Base-by-base conservation (phyloP, 2,329 filamentous ascomycete genomes). In the Aspergillus cejpii region DNA sequence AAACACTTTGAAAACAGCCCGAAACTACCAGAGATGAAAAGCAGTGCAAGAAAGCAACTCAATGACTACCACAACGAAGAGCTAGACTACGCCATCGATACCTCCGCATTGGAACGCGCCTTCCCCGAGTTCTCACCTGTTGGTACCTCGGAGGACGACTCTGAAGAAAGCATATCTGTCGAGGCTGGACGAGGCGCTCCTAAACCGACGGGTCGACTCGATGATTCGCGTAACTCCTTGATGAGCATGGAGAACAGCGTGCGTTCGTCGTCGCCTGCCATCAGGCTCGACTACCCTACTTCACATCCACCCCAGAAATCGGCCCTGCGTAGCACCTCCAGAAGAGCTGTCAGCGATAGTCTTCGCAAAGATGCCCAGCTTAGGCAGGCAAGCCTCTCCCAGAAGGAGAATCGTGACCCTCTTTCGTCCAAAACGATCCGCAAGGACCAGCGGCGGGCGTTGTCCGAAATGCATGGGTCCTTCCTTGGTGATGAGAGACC, bases 381-480 rank as follows among this genome's bases (percentile, higher is more conserved):
- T 37, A 62, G 65, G 51, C 63, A 59, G 39, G 67, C 68, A 12
- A 69, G 61, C 43, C 61, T 64, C 15, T 61, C 65, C 3, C 65
- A 68, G 39, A 70, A 69, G 41, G 66, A 70, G 42, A 71, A 68
- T 29, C 59, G 63, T 26, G 63, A 57, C 51, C 65, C 52, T 50
- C 68, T 63, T 54, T 58, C 58, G 52, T 62, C 59, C 45, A 72
- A 60, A 41, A 52, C 49, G 37, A 67, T 55, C 40, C 59, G 63
- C 42, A 58, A 50, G 21, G 60, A 68, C 15, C 61, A 66, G 47
- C 72, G 71, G 24, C 73, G 73, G 15, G 72, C 74, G 2, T 66
- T 80, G 8, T 74, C 75, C n/a, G 74, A 80, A 39, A 70, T 77
- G 53, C 75, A 81, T 36, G 72, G 72, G 15, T 76, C 76, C 4